A percentile compares a stretch with the other conserved stretches of the same genome.
phyloP scores from a whole-genome alignment of 768 basidiomycete species.

The Floccularia luteovirens region DNA sequence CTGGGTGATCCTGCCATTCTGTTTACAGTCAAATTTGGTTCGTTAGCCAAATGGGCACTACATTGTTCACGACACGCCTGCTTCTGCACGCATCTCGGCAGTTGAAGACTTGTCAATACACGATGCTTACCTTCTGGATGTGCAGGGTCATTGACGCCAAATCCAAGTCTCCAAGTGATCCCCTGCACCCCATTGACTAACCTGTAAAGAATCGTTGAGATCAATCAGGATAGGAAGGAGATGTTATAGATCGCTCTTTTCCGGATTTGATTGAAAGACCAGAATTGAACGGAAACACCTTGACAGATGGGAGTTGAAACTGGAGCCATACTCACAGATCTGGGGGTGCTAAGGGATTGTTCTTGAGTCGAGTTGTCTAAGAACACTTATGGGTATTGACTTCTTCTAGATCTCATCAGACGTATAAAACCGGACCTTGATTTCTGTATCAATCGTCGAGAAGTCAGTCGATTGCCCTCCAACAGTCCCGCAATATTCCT shows the following conservation, averaged over 20 bases:
- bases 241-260: background rate
- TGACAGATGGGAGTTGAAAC: background rate
- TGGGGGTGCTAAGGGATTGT: slow-evolving; percentile 50
- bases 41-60: background rate
- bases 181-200: slow-evolving; percentile 51
- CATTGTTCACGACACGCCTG: background rate
- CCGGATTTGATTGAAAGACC: too few relatives aligned
- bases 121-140: slow-evolving; percentile 54
- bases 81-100: background rate
- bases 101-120: too few relatives aligned
- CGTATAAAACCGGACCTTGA: slow-evolving; percentile 29
- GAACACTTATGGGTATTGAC: background rate
- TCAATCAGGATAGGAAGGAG: background rate
- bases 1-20: slow-evolving; percentile 58
- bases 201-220: slow-evolving; percentile 10
- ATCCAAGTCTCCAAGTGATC: slow-evolving; percentile 57
- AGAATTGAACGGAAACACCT: background rate
- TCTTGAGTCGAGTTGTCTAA: slow-evolving; percentile 46
- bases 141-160: slow-evolving; percentile 42
- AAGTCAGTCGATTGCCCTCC: slow-evolving; percentile 59
- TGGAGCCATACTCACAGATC: slow-evolving; percentile 38
- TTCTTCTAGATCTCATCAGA: background rate
- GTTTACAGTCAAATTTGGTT: slow-evolving; percentile 11
- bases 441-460: slow-evolving; percentile 51
- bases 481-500: slow-evolving; percentile 57